Base-by-base conservation (phyloP, 345 rosid genomes). In the Boechera divaricarpa region DNA sequence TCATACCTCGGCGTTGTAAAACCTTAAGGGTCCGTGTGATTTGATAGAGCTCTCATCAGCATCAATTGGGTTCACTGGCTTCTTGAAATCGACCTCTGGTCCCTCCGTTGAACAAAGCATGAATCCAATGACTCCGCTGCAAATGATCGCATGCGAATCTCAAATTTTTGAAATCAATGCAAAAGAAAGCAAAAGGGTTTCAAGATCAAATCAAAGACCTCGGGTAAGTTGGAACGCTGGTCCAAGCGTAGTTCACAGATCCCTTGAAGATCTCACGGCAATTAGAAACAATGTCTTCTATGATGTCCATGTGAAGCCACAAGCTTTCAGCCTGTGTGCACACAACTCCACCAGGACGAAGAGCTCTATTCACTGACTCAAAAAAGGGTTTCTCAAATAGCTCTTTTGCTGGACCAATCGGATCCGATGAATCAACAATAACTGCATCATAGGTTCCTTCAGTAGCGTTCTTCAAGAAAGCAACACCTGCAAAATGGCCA, bases 231-330 rank as follows among this genome's bases (percentile, higher is more conserved):
- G 98, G 98, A 58, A 94, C 98, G 4, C 98, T 92, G 13, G 98
- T 94, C 98, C 98, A 94, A 39, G 97, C 98, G 71, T 94, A 94
- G 70, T 89, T 92, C 18, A 94, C 98, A 3, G 98, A 89, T 77
- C 98, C 98, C 71, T 92, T 92, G 68, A 94, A 94, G 70, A 92
- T 83, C 73, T 90, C 91, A 56, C 89, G 92, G 78, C 98, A 94
- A 79, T 92, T 89, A 29, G 87, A 69, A 45, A 94, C 95, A 78
- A 94, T 90, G 79, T 87, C 97, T 82, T 90, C 97, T 0, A 94
- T 94, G 65, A 94, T 92, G 85, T 92, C 89, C 98, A 94, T 94
- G 89, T 94, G 98, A 74, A 94, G 98, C 98, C 98, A 94, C 63
- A 94, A 85, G 76, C 98, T 94, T 79, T 94, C 98, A 56, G 98